Evolutionary conservation across 2,329 filamentous ascomycete species (phyloP), one percentile per base, ranked within the genome.

Genomic region (Colletotrichum zoysiae): DNA sequence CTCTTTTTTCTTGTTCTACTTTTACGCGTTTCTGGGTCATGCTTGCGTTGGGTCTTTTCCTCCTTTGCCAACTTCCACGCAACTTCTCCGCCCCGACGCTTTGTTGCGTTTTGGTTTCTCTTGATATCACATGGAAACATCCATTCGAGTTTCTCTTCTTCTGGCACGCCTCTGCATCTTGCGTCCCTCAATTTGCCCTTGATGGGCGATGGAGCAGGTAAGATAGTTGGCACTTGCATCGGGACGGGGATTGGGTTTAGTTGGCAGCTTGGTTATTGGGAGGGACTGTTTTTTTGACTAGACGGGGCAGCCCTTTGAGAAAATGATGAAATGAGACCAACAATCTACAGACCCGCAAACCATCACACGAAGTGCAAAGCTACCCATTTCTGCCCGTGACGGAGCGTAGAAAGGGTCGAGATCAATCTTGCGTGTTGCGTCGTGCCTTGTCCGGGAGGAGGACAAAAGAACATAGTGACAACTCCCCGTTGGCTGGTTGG

Each of bases 321-420:
- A 61, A 56, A 71, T 53, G 69, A 71, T 46, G 65, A 55, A 62
- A 63, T 40, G 69, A 71, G 69, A 55, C 51, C 59, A n/a, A 51
- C 20, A 53, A 53, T 40, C 57, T 59, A 58, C 42, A 50, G 48
- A 55, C 57, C 42, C 65, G 16, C 55, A 9, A 33, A 3, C 18
- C 30, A 9, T 33, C 12, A 6, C 26, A 11, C 6, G 26, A 60
- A 4, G 16, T 20, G n/a, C 9, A 9, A 18, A 35, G 7, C 4
- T 5, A 5, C n/a, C n/a, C 1, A n/a, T 18, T 9, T 58, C 14
- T 18, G 16, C 5, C n/a, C 9, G n/a, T 30, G 20, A 9, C 23
- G 51, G 6, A 20, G 18, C 9, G 8, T 56, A 3, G 2, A 33
- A 6, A 18, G 7, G 16, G 9, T 7, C 46, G 51, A 20, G 16